Evolutionary conservation across 495 filamentous ascomycete species (phyloP).

Genomic region (Talaromyces stipitatus): DNA sequence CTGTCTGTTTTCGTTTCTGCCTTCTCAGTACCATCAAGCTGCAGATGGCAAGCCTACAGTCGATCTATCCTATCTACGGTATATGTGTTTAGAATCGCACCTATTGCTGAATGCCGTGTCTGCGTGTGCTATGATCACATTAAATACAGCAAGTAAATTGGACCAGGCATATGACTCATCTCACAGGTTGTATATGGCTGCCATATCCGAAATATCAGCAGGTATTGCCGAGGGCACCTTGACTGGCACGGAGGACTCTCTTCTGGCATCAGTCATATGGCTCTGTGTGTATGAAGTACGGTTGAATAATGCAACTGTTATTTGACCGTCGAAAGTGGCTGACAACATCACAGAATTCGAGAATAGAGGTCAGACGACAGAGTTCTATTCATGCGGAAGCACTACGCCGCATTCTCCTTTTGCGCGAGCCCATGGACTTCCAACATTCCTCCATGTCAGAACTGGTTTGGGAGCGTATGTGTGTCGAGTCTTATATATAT

Average conservation of each 20-base stretch:
- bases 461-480: slow-evolving; percentile 5
- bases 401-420: background rate
- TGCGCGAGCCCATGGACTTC: background rate
- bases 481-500: slow-evolving; percentile 4
- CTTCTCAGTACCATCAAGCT: slow-evolving; percentile 3
- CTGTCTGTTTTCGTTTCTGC: background rate
- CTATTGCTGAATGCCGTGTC: background rate
- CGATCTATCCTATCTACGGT: slow-evolving; percentile 1
- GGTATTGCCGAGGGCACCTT: background rate
- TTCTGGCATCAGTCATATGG: background rate
- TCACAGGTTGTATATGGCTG: background rate
- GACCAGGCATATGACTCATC: background rate
- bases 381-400: slow-evolving; percentile 1
- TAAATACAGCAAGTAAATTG: background rate
- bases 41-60: slow-evolving; percentile 4
- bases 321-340: background rate
- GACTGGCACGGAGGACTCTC: background rate
- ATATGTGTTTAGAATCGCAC: slow-evolving; percentile 1
- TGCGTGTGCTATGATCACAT: background rate
- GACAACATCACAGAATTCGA: background rate
- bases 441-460: background rate
- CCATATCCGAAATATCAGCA: slow-evolving; percentile 1
- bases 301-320: background rate
- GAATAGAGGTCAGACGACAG: background rate
- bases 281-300: slow-evolving; percentile 2